phyloP scores from a whole-genome alignment of 176 grass and related monocot genomes.

The Cenchrus purpureus region DNA sequence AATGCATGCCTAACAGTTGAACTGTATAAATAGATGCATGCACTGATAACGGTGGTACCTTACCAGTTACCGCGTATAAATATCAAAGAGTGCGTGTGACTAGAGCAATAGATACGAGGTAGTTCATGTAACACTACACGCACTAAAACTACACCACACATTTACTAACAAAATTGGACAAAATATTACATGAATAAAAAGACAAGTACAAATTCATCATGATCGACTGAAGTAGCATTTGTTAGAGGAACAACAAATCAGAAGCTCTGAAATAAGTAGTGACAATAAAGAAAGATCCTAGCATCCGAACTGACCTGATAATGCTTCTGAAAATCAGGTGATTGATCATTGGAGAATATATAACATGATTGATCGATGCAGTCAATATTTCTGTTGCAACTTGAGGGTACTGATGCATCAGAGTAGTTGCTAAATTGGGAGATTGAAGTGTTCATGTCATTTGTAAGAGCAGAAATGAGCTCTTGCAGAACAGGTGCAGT shows the following conservation, averaged over 20 bases:
- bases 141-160: background rate
- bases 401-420: slow-evolving; percentile 15
- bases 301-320: slow-evolving; percentile 54
- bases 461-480: slow-evolving; percentile 61
- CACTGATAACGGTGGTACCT: background rate
- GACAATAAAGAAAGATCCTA: background rate
- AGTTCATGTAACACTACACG: background rate
- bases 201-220: background rate
- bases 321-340: slow-evolving; percentile 30
- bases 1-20: background rate
- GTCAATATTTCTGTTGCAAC: background rate
- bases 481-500: slow-evolving; percentile 55
- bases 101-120: slow-evolving; percentile 1
- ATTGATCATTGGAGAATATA: slow-evolving; percentile 33
- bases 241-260: background rate
- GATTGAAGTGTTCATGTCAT: slow-evolving; percentile 12
- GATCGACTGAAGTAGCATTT: background rate
- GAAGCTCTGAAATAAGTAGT: background rate
- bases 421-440: slow-evolving; percentile 29
- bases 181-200: background rate
- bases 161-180: background rate
- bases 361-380: background rate
- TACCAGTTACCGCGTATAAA: background rate
- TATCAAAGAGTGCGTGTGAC: background rate
- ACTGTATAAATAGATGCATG: background rate